Conservation (phyloP, 225 moss, liverwort and hornwort species). For the Neckera pumila region DNA sequence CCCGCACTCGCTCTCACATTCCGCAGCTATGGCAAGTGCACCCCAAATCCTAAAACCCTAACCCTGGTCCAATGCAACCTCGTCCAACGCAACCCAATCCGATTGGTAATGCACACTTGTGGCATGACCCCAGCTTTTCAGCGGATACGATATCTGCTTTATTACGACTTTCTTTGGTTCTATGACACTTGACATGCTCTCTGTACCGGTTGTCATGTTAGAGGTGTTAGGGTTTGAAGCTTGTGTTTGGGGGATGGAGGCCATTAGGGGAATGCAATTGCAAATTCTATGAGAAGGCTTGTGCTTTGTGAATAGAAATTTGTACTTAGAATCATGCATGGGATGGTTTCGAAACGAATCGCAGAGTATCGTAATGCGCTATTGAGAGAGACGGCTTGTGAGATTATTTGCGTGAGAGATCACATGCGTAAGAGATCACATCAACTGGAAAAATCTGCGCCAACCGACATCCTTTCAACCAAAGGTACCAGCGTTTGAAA, state of each 20-base stretch:
- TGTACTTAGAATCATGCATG: neutral
- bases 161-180: neutral
- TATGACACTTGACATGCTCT: neutral
- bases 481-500: neutral
- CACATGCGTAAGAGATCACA: neutral
- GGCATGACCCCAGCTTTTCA: neutral
- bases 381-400: neutral
- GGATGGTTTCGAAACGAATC: neutral
- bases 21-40: neutral
- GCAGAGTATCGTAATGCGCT: neutral
- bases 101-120: neutral
- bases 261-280: neutral
- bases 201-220: neutral
- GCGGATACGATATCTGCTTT: neutral
- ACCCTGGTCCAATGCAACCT: neutral
- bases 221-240: neutral
- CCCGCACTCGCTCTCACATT: neutral
- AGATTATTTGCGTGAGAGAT: neutral
- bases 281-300: neutral
- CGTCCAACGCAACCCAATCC: neutral
- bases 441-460: neutral
- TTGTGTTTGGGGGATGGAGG: neutral
- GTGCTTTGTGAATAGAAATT: neutral
- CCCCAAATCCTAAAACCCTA: neutral
- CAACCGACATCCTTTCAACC: neutral